Evolutionary conservation across 1,284 basidiomycete species (phyloP), one percentile per base, ranked within the genome.

Genomic region (Leccinum angustisporum): DNA sequence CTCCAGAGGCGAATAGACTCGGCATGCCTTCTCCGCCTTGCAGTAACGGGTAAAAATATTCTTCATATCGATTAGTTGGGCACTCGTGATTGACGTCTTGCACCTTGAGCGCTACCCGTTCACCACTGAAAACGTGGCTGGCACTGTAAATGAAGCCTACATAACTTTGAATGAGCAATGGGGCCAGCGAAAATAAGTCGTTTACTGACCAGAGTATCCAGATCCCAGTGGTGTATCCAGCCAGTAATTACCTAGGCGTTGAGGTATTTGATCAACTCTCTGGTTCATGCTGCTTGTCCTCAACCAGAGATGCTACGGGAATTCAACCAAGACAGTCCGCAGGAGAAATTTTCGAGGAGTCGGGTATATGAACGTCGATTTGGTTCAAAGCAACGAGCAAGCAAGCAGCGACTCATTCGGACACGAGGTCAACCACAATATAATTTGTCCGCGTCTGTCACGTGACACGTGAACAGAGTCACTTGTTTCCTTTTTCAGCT

Each of bases 11-110:
- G 76, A 82, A 90, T 13, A 91, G 77, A 8, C 76, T 84, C 0
- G 89, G 90, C 82, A 91, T 88, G 8, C 90, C 89, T 52, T 79
- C 77, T n/a, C 82, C 88, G 16, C 88, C 89, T 74, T 88, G 88
- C 8, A 91, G 74, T 9, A 80, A 68, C n/a, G 88, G 88, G 69
- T 90, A 91, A 62, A 91, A 80, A 61, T 76, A 67, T 33, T 86
- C 83, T 69, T 91, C 89, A 60, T 87, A 90, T 54, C 75, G 78
- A 69, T 91, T 91, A 3, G 89, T 91, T 0, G 87, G 90, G 67
- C 88, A 91, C 69, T 88, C 83, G 59, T 88, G 84, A 66, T 88
- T 77, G 25, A 83, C 75, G 59, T 81, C 78, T 72, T 91, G 89
- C 8, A 91, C 76, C 69, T 91, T 91, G 61, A 91, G 78, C 1